A percentile compares a stretch with the other conserved stretches of the same genome.
These are phyloP conservation scores for Medakamo hakoo DNA, from an alignment of 139 green algal genomes.

Conservation along the genomic window DNA sequence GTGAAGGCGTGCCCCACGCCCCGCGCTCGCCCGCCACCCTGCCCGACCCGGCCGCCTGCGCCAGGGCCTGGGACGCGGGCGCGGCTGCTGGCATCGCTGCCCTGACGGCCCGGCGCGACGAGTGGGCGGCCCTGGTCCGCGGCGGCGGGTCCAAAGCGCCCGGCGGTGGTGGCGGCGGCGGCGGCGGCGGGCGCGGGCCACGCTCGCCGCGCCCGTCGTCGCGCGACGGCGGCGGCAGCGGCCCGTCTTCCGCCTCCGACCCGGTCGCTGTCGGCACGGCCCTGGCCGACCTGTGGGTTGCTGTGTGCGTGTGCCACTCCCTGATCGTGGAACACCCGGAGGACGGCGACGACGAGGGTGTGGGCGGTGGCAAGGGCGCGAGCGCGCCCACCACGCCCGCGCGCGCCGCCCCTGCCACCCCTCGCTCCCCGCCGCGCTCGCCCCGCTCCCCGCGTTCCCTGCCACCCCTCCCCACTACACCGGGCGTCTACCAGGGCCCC, in stretches of 20 bases:
- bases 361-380: neutral
- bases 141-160: neutral
- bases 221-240: neutral
- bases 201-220: neutral
- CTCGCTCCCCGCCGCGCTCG: too few relatives aligned
- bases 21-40: too few relatives aligned
- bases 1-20: too few relatives aligned
- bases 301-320: conserved; percentile 46
- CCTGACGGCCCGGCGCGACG: neutral
- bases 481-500: conserved; percentile 36
- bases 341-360: conserved; percentile 11
- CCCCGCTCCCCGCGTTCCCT: neutral
- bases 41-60: too few relatives aligned
- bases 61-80: neutral
- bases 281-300: conserved; percentile 43
- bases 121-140: neutral
- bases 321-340: conserved; percentile 25
- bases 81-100: neutral
- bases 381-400: neutral
- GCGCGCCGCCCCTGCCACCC: neutral
- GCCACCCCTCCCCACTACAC: neutral
- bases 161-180: conserved; percentile 9
- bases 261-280: conserved; percentile 20
- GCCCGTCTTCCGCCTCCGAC: neutral
- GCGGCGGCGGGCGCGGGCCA: too few relatives aligned